These are phyloP conservation scores for Rhododendron ferrugineum DNA, from an alignment of 148 eudicot genomes.

Conservation along the genomic window DNA sequence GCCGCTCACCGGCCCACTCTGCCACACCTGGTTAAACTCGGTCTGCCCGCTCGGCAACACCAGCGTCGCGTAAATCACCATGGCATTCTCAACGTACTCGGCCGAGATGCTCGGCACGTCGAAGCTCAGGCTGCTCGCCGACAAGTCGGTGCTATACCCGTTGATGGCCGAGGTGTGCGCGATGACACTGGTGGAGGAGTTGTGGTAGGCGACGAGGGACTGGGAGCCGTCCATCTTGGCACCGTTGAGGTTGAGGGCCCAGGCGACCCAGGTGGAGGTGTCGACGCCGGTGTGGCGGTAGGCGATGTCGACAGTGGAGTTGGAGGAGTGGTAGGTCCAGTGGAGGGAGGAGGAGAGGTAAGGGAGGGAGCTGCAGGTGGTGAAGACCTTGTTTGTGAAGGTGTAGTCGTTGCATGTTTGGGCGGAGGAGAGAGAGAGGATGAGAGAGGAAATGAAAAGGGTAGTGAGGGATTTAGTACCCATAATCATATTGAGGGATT, in stretches of 20 bases:
- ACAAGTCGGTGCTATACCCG: background rate
- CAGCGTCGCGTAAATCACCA: constrained; percentile 66
- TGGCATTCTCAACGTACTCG: constrained; percentile 20
- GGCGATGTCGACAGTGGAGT: constrained; percentile 56
- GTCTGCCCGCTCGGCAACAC: constrained; percentile 41
- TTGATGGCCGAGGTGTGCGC: constrained; percentile 44
- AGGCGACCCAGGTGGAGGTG: constrained; percentile 62
- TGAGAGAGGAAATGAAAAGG: constrained; percentile 18
- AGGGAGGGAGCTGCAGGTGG: constrained; percentile 43
- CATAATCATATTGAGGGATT: background rate
- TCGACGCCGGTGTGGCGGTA: constrained; percentile 43
- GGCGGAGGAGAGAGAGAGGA: constrained; percentile 16
- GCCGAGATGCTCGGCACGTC: constrained; percentile 33
- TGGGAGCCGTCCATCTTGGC: constrained; percentile 29
- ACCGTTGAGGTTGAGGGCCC: constrained; percentile 53
- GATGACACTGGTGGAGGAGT: constrained; percentile 25
- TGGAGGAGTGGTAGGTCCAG: constrained; percentile 51
- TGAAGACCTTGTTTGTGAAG: constrained; percentile 30
- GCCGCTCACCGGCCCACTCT: constrained; percentile 43
- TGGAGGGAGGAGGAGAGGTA: constrained; percentile 42
- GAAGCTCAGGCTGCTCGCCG: constrained; percentile 40
- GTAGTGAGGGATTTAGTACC: constrained; percentile 1
- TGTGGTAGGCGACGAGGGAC: constrained; percentile 50
- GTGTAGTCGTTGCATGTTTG: constrained; percentile 32
- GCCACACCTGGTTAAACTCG: constrained; percentile 74